phyloP scores from a whole-genome alignment of 768 basidiomycete genomes.

The Rubroboletus pulcherrimus region DNA sequence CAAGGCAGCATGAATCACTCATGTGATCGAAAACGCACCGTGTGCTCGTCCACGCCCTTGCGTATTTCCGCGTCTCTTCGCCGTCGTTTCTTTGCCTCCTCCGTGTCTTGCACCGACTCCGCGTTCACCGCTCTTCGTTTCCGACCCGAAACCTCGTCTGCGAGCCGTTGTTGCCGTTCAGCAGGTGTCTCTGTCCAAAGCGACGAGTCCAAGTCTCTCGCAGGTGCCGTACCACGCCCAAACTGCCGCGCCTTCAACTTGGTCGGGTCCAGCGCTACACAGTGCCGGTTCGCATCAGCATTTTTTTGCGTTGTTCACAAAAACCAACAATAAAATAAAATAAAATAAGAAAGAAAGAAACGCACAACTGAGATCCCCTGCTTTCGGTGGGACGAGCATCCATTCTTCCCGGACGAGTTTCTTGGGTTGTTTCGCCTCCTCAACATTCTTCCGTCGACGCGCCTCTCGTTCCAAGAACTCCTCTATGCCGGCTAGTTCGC shows the following conservation, averaged over 20 bases:
- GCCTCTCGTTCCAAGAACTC: constrained; percentile 88
- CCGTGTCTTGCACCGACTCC: constrained; percentile 34
- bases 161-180: constrained; percentile 85
- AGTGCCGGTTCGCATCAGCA: too few relatives aligned
- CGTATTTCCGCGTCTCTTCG: constrained; percentile 67
- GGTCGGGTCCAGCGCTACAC: constrained; percentile 77
- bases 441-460: constrained; percentile 62
- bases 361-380: constrained; percentile 75
- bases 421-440: constrained; percentile 81
- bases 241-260: constrained; percentile 81
- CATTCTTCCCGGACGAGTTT: constrained; percentile 85
- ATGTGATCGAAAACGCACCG: constrained; percentile 41
- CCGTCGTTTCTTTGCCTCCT: constrained; percentile 49
- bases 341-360: constrained; percentile 11
- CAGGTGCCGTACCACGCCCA: constrained; percentile 48
- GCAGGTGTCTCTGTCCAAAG: constrained; percentile 98
- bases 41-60: constrained; percentile 74
- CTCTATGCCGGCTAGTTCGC: constrained; percentile 61
- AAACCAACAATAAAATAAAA: too few relatives aligned
- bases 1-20: not conserved
- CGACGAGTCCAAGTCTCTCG: constrained; percentile 49
- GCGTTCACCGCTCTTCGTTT: constrained; percentile 67
- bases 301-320: too few relatives aligned
- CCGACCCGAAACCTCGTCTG: constrained; percentile 92
- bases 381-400: constrained; percentile 94